A percentile compares a stretch with the other conserved stretches of the same genome.
phyloP scores from a whole-genome alignment of 805 yeast genomes.

The Tetrapisispora arboricola region DNA sequence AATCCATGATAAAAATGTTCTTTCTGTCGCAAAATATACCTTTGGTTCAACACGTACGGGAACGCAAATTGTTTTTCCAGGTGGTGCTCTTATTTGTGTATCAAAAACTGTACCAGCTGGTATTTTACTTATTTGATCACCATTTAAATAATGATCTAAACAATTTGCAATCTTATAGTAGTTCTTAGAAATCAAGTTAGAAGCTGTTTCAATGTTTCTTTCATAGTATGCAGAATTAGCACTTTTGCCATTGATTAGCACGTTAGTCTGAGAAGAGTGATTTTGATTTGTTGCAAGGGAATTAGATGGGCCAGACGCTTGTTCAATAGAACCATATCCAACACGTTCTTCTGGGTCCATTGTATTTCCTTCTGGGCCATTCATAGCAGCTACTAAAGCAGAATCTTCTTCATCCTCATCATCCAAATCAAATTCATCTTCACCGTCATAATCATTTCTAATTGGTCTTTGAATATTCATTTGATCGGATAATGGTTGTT shows the following conservation, averaged over 20 bases:
- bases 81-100: conserved; percentile 56
- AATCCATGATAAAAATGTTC: conserved; percentile 90
- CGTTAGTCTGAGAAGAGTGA: not conserved
- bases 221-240: conserved; percentile 27
- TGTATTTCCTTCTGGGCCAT: conserved; percentile 40
- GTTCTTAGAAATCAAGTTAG: conserved; percentile 12
- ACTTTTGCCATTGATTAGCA: conserved; percentile 5
- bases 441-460: conserved; percentile 20
- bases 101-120: conserved; percentile 58
- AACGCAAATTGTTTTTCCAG: conserved; percentile 80
- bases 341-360: conserved; percentile 62
- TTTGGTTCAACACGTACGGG: conserved; percentile 97
- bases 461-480: conserved; percentile 36
- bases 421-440: conserved; percentile 26
- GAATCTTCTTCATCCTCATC: conserved; percentile 30
- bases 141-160: conserved; percentile 40
- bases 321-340: conserved; percentile 37
- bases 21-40: conserved; percentile 96
- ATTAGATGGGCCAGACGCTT: not conserved
- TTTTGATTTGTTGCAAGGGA: not conserved
- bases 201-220: conserved; percentile 14
- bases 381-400: conserved; percentile 22
- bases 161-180: conserved; percentile 16
- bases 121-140: conserved; percentile 42
- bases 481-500: conserved; percentile 46